phyloP scores from a whole-genome alignment of 495 filamentous ascomycete genomes.

The Neurospora sp. region DNA sequence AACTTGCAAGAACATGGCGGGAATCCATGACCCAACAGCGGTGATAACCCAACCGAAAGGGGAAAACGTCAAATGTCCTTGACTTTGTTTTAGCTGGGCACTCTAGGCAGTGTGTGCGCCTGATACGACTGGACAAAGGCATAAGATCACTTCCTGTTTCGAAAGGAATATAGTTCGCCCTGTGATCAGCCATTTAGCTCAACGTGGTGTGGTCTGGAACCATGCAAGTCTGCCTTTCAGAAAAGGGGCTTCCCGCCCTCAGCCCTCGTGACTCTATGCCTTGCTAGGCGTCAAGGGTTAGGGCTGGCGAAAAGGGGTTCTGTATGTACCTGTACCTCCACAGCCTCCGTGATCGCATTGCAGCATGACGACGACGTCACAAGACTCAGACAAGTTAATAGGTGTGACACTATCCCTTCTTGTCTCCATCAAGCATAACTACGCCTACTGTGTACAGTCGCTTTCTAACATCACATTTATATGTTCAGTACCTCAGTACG shows the following conservation, averaged over 20 bases:
- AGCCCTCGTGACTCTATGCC: background rate
- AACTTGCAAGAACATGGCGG: background rate
- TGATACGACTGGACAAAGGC: background rate
- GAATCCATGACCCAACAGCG: background rate
- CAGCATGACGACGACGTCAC: background rate
- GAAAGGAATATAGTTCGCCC: background rate
- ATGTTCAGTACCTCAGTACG: conserved; percentile 10
- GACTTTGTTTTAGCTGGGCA: background rate
- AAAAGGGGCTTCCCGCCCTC: background rate
- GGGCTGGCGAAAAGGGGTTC: background rate
- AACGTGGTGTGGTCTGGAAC: background rate
- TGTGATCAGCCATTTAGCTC: background rate
- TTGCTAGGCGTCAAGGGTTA: background rate
- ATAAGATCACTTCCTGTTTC: background rate
- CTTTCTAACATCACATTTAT: background rate
- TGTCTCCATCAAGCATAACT: background rate
- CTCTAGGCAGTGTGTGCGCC: background rate
- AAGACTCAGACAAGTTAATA: too few relatives aligned
- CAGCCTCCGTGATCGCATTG: too few relatives aligned
- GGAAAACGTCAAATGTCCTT: background rate
- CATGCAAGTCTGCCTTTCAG: background rate
- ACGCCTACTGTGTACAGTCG: background rate
- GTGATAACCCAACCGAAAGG: background rate
- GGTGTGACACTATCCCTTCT: too few relatives aligned
- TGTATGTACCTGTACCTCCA: too few relatives aligned